A percentile compares a stretch with the other conserved stretches of the same genome.
phyloP scores from a whole-genome alignment of 345 rosid genomes.

The Geranium rotundifolium region DNA sequence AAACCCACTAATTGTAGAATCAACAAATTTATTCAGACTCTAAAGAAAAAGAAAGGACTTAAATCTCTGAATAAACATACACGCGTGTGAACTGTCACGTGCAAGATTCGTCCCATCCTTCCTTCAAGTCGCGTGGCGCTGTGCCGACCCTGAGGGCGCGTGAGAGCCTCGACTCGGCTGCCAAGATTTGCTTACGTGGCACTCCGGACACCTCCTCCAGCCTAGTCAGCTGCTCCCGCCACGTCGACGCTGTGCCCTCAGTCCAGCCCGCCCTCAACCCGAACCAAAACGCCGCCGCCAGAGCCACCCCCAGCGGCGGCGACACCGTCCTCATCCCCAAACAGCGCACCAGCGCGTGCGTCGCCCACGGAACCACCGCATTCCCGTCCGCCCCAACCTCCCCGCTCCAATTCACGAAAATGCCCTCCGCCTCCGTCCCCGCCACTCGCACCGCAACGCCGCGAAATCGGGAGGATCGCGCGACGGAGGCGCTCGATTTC shows the following conservation, averaged over 20 bases:
- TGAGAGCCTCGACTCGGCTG: slow-evolving; percentile 21
- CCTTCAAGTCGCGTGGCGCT: slow-evolving; percentile 11
- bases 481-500: neutral
- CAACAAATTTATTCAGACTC: too few species aligned
- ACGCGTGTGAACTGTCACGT: neutral
- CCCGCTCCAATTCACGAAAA: slow-evolving; percentile 27
- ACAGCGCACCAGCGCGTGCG: slow-evolving; percentile 17
- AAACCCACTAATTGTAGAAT: too few species aligned
- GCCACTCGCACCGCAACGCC: too few species aligned
- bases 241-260: slow-evolving; percentile 10
- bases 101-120: slow-evolving; percentile 39
- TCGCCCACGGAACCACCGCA: slow-evolving; percentile 12
- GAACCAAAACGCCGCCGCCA: slow-evolving; percentile 39
- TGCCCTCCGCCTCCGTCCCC: slow-evolving; percentile 14
- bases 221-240: slow-evolving; percentile 22
- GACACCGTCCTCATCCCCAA: neutral
- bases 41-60: too few species aligned
- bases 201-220: slow-evolving; percentile 29
- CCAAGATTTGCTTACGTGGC: slow-evolving; percentile 29
- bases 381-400: slow-evolving; percentile 18
- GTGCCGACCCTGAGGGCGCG: neutral
- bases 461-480: too few species aligned
- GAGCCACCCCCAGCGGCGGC: slow-evolving; percentile 19
- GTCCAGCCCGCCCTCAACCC: slow-evolving; percentile 15
- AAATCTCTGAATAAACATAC: too few species aligned